These are phyloP conservation scores for Lanmaoa rubissima DNA, from an alignment of 768 basidiomycete species.

Conservation along the genomic window DNA sequence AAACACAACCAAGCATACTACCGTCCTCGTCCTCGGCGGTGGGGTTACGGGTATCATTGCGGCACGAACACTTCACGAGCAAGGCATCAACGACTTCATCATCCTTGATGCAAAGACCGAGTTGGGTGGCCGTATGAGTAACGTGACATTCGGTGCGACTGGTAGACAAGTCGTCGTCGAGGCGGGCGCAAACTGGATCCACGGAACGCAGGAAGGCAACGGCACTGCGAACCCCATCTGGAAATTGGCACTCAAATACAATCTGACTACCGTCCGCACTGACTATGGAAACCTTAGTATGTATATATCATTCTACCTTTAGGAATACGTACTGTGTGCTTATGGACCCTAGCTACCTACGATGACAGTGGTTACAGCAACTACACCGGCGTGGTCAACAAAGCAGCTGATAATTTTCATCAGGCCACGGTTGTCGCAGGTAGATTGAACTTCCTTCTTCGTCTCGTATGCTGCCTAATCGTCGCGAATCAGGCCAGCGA, in stretches of 20 bases:
- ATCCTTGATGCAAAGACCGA: constrained; percentile 59
- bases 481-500: constrained; percentile 6
- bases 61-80: constrained; percentile 53
- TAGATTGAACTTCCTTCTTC: constrained; percentile 8
- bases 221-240: constrained; percentile 62
- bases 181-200: constrained; percentile 61
- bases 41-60: constrained; percentile 66
- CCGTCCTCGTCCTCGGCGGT: constrained; percentile 61
- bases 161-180: constrained; percentile 47
- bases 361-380: constrained; percentile 50
- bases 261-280: constrained; percentile 44
- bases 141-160: constrained; percentile 40
- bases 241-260: constrained; percentile 53
- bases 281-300: constrained; percentile 45
- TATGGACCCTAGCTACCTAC: constrained; percentile 44
- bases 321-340: background rate
- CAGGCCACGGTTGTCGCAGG: constrained; percentile 46
- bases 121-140: constrained; percentile 62
- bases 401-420: constrained; percentile 39
- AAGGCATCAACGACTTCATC: constrained; percentile 54
- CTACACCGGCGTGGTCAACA: constrained; percentile 45
- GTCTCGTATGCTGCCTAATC: constrained; percentile 40
- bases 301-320: constrained; percentile 19
- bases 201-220: constrained; percentile 46
- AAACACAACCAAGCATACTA: constrained; percentile 17